phyloP scores from a whole-genome alignment of 805 yeast species.

The Zygoascus ofunaensis region DNA sequence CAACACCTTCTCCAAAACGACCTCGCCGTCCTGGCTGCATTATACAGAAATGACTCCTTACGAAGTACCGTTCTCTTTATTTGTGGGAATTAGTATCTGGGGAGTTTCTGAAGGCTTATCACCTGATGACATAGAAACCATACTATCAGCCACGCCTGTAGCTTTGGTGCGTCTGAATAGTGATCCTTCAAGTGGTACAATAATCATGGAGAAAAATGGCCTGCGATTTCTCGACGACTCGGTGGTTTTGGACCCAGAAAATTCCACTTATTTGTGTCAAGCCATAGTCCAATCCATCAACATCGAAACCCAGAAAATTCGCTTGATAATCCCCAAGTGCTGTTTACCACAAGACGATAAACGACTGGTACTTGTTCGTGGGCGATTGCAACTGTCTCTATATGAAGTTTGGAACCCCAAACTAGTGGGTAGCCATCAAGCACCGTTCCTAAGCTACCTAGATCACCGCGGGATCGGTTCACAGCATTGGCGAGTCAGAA shows the following conservation, averaged over 20 bases:
- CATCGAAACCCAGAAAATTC: slow-evolving; percentile 30
- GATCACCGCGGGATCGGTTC: slow-evolving; percentile 9
- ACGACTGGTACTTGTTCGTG: slow-evolving; percentile 44
- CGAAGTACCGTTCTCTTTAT: slow-evolving; percentile 18
- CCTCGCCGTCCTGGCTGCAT: slow-evolving; percentile 20
- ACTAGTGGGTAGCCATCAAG: slow-evolving; percentile 15
- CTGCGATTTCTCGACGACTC: not conserved
- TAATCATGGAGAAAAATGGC: not conserved
- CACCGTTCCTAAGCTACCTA: slow-evolving; percentile 36
- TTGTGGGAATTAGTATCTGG: slow-evolving; percentile 23
- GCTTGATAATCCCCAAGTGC: slow-evolving; percentile 42
- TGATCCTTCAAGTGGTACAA: not conserved
- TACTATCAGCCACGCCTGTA: slow-evolving; percentile 30
- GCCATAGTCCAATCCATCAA: slow-evolving; percentile 63
- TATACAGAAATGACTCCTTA: slow-evolving; percentile 27
- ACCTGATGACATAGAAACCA: slow-evolving; percentile 18
- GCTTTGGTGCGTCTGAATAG: slow-evolving; percentile 13
- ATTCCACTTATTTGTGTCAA: slow-evolving; percentile 37
- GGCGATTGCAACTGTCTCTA: slow-evolving; percentile 57
- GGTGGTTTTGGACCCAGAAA: not conserved
- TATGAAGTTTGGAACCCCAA: slow-evolving; percentile 39
- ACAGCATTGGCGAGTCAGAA: slow-evolving; percentile 9
- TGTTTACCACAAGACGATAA: not conserved
- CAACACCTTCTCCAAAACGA: slow-evolving; percentile 16
- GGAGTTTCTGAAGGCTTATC: slow-evolving; percentile 20